These are phyloP conservation scores for Cyberlindnera euphorbiae DNA, from an alignment of 805 yeast species.

Conservation along the genomic window DNA sequence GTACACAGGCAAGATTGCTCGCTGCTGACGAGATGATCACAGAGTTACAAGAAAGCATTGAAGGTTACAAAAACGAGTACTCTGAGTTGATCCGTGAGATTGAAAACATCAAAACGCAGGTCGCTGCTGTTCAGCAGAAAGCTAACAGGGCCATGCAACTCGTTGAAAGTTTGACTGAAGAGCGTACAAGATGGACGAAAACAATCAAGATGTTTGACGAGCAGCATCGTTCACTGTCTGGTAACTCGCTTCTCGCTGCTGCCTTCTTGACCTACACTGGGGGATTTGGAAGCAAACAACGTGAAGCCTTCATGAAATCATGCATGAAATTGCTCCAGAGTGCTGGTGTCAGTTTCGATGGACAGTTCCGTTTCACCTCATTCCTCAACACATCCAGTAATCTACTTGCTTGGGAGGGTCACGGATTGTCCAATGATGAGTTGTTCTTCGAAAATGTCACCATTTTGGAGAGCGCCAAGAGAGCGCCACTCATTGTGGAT, in stretches of 20 bases:
- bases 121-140: constrained; percentile 54
- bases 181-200: constrained; percentile 69
- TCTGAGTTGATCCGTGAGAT: constrained; percentile 73
- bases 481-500: constrained; percentile 64
- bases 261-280: constrained; percentile 63
- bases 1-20: constrained; percentile 60
- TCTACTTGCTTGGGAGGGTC: constrained; percentile 44
- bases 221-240: constrained; percentile 46
- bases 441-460: constrained; percentile 59
- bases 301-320: constrained; percentile 31
- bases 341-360: constrained; percentile 37
- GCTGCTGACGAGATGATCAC: constrained; percentile 80
- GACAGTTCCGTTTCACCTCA: constrained; percentile 29
- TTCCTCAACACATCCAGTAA: constrained; percentile 39
- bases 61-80: constrained; percentile 59
- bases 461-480: constrained; percentile 36
- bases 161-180: constrained; percentile 58
- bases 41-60: constrained; percentile 70
- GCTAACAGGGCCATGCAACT: constrained; percentile 59
- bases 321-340: constrained; percentile 36
- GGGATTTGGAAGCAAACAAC: constrained; percentile 40
- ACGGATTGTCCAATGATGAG: constrained; percentile 55
- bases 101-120: constrained; percentile 69
- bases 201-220: constrained; percentile 48
- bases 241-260: constrained; percentile 62